Evolutionary conservation across 1,139 yeast genomes (phyloP), one percentile per base, ranked within the genome.

Genomic region (Trichomonascaceae sp.): DNA sequence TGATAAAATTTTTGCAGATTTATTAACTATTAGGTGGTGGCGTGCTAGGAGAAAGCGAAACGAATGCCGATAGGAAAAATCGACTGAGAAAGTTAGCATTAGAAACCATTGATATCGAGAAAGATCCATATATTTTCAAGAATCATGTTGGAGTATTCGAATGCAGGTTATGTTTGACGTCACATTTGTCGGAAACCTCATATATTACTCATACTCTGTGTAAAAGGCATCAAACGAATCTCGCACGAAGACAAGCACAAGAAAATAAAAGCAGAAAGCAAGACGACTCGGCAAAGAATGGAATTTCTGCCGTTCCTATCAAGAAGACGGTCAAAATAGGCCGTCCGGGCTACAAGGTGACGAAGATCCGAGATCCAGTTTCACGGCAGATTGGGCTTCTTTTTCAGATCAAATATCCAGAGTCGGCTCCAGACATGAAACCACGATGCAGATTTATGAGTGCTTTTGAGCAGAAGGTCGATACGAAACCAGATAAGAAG

Each of bases 161-260:
- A 65, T 89, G 96, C 66, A 76, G 79, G 47, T 73, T 88, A 36
- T 89, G 96, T 66, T 70, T 83, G 36, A 88, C 96, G 0, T 78
- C 86, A 0, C 96, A 88, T 68, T 74, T 78, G 27, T 80, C 83
- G 36, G 91, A 85, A 57, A 80, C 87, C n/a, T 83, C 90, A 8
- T 89, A 87, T 64, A 73, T 88, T 17, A 78, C 90, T 1, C 96
- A 89, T 63, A 77, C 90, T 3, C 86, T 88, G 49, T 96, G 96
- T 2, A 76, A 80, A 57, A 85, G 84, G 66, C 96, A 89, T 67
- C 86, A 81, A 64, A 67, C 82, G 60, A 85, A 83, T 60, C 72
- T 88, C 47, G 85, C 84, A 60, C 76, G 81, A 55, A 72, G 96
- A 19, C 71, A 72, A 19, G 74, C 73, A 1, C 55, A 60, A 49